These are phyloP conservation scores for Tulasnella sp. DNA, from an alignment of 768 basidiomycete genomes.

Conservation along the genomic window DNA sequence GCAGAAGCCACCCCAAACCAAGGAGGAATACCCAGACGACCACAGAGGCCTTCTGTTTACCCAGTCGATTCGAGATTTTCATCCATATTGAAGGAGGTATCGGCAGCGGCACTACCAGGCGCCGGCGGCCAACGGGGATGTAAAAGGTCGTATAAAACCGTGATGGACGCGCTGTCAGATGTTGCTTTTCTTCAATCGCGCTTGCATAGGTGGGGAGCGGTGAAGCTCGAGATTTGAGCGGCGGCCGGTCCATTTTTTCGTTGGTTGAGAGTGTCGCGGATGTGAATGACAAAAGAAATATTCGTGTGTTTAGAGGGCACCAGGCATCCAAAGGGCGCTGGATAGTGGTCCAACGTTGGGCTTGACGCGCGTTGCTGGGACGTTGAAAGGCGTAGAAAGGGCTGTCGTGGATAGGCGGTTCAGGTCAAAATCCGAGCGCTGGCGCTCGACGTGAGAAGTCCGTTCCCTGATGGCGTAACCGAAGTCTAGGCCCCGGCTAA, in stretches of 20 bases:
- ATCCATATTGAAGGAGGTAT: constrained; percentile 61
- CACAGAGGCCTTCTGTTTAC: constrained; percentile 55
- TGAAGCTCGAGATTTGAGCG: constrained; percentile 33
- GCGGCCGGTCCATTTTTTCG: constrained; percentile 20
- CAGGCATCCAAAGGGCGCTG: neutral
- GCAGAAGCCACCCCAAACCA: constrained; percentile 51
- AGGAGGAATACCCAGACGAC: constrained; percentile 51
- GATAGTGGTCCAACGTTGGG: neutral
- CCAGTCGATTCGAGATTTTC: constrained; percentile 54
- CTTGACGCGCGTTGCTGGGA: neutral
- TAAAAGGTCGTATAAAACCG: constrained; percentile 49
- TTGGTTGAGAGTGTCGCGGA: neutral
- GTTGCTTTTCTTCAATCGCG: constrained; percentile 36
- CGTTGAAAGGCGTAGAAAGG: neutral
- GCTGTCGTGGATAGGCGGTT: constrained; percentile 4
- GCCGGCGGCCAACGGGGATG: constrained; percentile 56
- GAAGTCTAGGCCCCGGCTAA: neutral
- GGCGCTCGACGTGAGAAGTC: neutral
- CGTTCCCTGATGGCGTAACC: constrained; percentile 2
- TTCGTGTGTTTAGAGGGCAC: neutral
- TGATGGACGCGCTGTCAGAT: constrained; percentile 47
- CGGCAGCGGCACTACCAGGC: constrained; percentile 55
- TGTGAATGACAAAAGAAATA: neutral
- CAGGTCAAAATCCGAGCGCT: constrained; percentile 11
- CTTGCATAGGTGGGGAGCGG: constrained; percentile 34